These are phyloP conservation scores for Allium cepa DNA, from an alignment of 106 monocot species.

Conservation along the genomic window DNA sequence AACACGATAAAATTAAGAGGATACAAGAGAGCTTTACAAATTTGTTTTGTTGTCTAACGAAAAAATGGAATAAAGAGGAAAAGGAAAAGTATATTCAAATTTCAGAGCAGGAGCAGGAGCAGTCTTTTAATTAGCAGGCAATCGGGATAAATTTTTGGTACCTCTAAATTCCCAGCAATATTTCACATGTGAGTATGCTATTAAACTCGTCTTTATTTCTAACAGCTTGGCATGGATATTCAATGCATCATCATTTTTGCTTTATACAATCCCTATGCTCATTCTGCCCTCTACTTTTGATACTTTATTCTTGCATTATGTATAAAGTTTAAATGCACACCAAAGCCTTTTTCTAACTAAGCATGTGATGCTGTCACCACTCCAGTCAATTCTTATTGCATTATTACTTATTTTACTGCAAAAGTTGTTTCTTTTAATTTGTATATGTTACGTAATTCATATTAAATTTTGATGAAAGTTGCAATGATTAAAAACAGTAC, in stretches of 20 bases:
- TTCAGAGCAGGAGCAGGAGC: background rate
- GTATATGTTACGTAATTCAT: background rate
- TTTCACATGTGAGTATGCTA: conserved; percentile 1
- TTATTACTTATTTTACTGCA: background rate
- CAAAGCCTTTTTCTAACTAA: conserved; percentile 8
- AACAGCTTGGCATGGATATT: conserved; percentile 10
- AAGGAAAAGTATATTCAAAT: conserved; percentile 6
- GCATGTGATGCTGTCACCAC: conserved; percentile 11
- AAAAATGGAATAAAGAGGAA: conserved; percentile 7
- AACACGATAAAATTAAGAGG: background rate
- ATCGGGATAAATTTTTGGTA: background rate
- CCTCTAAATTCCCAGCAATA: background rate
- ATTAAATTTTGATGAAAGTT: background rate
- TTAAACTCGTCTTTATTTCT: conserved; percentile 6
- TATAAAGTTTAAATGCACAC: conserved; percentile 6
- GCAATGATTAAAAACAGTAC: background rate
- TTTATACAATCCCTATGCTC: conserved; percentile 8
- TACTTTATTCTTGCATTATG: background rate
- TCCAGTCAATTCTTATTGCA: conserved; percentile 6
- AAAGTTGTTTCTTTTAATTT: background rate
- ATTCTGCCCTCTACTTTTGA: background rate
- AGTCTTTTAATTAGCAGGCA: conserved; percentile 8
- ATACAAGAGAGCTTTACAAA: conserved; percentile 3
- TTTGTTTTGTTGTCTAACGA: conserved; percentile 11
- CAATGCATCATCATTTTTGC: conserved; percentile 10